Base-by-base conservation (phyloP, 805 yeast species). In the Kregervanrija fluxuum region DNA sequence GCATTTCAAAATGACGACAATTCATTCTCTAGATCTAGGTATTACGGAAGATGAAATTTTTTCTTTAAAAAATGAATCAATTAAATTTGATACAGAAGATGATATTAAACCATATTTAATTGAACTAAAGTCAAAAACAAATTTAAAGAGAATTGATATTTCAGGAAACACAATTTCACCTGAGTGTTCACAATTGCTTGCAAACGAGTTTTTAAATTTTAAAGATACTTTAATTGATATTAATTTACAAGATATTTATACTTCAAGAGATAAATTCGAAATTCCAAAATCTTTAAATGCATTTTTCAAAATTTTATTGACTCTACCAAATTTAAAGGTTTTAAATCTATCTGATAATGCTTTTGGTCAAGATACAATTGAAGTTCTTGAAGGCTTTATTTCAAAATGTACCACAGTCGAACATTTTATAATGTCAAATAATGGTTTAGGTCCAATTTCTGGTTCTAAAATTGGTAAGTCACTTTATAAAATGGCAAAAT, bases 371-470 rank as follows among this genome's bases (percentile, higher is more conserved):
- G 95, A 93, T 59, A 85, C 98, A 17, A 87, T 93, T 49, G 95
- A 84, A 47, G 95, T 93, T 8, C 73, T 93, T 45, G 96, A 93
- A 61, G 73, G 70, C 28, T 89, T 82, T 56, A 70, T 93, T 47
- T 69, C 85, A 11, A 73, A 82, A 54, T 95, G 91, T 33, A 74
- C 78, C 13, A 80, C 95, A 22, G 68, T 93, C 45, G 84, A 86
- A 65, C 96, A 93, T 61, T 75, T 93, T 63, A 81, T 87, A 53
- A 71, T 93, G 50, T 83, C 96, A 39, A 93, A 93, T 67, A 93
- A 93, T 64, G 99, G 99, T 45, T 83, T 93, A 80, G 99, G 99
- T 33, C 99, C 99, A 22, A 85, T 85, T 62, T 95, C 98, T 1
- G 99, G 99, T 56, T 83, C 91, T 46, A 78, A 95, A 62, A 85